phyloP scores from a whole-genome alignment of 805 yeast species.

The Yarrowia yakushimensis region DNA sequence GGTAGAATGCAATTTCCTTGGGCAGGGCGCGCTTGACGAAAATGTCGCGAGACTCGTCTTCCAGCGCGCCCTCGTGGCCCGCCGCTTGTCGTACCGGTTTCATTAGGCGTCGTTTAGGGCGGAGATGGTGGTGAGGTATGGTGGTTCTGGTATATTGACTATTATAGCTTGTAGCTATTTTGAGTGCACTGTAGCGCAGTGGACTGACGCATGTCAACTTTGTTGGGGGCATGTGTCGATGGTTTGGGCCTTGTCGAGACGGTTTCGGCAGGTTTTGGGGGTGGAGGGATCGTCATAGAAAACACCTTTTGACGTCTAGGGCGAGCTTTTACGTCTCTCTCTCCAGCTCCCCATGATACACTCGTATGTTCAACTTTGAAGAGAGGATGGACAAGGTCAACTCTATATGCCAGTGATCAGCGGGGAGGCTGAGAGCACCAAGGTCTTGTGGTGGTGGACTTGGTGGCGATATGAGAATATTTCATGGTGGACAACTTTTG shows the following conservation, averaged over 20 bases:
- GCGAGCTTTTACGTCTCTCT: background rate
- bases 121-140: conserved; percentile 1
- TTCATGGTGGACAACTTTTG: no score
- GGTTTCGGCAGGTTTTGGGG: background rate
- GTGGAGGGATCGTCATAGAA: background rate
- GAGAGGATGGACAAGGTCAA: background rate
- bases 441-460: background rate
- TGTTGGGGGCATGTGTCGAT: background rate
- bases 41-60: conserved; percentile 58
- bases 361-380: background rate
- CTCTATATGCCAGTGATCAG: background rate
- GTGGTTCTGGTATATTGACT: background rate
- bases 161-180: conserved; percentile 12
- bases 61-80: conserved; percentile 81
- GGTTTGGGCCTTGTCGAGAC: background rate
- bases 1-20: conserved; percentile 77
- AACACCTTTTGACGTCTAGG: background rate
- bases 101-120: background rate
- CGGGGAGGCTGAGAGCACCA: background rate
- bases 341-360: background rate
- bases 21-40: conserved; percentile 65
- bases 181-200: conserved; percentile 8
- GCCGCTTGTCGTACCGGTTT: conserved; percentile 53
- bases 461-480: no score
- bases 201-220: conserved; percentile 2